Evolutionary conservation across 768 basidiomycete genomes (phyloP).

Genomic region (Boletus sp.): DNA sequence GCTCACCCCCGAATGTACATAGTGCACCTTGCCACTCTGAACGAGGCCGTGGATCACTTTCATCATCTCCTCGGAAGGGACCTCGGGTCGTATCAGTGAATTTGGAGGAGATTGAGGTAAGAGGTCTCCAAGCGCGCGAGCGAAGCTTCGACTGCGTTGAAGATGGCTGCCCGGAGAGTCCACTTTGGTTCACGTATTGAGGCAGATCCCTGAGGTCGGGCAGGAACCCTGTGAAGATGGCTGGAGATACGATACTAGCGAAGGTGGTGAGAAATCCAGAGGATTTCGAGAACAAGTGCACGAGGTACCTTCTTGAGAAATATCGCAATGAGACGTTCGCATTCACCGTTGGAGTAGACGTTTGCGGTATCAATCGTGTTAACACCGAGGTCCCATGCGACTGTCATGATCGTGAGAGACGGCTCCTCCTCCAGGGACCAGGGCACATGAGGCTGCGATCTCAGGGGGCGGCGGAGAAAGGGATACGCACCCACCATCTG

Average conservation of each 20-base stretch:
- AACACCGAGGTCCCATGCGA: conserved; percentile 41
- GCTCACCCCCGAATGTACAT: conserved; percentile 48
- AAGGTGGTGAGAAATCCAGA: too few species aligned
- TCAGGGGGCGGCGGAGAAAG: background rate
- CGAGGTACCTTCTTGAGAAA: too few species aligned
- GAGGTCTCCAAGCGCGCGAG: conserved; percentile 36
- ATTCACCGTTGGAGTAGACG: conserved; percentile 36
- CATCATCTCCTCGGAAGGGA: conserved; percentile 47
- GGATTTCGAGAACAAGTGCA: too few species aligned
- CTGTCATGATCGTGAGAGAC: conserved; percentile 35
- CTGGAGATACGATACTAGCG: conserved; percentile 34
- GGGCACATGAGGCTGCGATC: background rate
- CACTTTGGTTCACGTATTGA: conserved; percentile 32
- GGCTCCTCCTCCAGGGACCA: conserved; percentile 31
- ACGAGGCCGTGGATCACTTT: conserved; percentile 51
- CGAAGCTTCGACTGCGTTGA: conserved; percentile 38
- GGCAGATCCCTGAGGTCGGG: conserved; percentile 4
- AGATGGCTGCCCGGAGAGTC: conserved; percentile 38
- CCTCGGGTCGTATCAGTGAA: conserved; percentile 41
- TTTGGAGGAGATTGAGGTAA: conserved; percentile 43
- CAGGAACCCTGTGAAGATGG: background rate
- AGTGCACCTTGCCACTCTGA: conserved; percentile 47
- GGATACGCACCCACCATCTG: conserved; percentile 25
- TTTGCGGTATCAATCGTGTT: conserved; percentile 42
- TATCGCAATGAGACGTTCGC: conserved; percentile 23